phyloP scores from a whole-genome alignment of 2,329 filamentous ascomycete genomes.

The Magnaporthiopsis rhizophila region DNA sequence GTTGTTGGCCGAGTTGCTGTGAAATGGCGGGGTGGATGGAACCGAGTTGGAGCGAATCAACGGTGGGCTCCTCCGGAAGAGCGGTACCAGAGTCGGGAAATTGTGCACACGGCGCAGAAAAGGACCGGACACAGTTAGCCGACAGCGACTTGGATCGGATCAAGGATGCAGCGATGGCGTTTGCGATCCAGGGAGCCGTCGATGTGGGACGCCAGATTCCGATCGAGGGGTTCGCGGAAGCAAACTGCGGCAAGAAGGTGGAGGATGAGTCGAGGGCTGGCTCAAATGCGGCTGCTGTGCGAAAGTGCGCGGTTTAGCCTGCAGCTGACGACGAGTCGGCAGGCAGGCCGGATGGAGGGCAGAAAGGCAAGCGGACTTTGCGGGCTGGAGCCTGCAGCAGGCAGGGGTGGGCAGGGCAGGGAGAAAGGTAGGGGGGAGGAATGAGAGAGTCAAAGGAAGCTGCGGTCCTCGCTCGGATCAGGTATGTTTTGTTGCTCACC shows the following conservation, averaged over 20 bases:
- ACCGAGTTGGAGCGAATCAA: neutral
- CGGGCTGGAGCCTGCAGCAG: neutral
- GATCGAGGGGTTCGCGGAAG: neutral
- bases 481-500: neutral
- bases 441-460: neutral
- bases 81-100: neutral
- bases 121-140: neutral
- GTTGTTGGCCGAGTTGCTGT: neutral
- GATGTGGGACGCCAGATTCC: neutral
- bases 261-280: neutral
- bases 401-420: neutral
- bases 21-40: neutral
- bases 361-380: neutral
- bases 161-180: neutral
- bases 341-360: neutral
- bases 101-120: neutral
- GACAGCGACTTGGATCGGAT: neutral
- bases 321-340: neutral
- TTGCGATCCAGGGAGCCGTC: neutral
- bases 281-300: neutral
- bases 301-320: neutral
- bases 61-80: neutral
- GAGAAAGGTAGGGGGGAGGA: neutral
- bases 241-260: neutral
- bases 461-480: neutral